Evolutionary conservation across 139 green algal species (phyloP), one percentile per base, ranked within the genome.

Genomic region (Astrephomene gubernaculifera): DNA sequence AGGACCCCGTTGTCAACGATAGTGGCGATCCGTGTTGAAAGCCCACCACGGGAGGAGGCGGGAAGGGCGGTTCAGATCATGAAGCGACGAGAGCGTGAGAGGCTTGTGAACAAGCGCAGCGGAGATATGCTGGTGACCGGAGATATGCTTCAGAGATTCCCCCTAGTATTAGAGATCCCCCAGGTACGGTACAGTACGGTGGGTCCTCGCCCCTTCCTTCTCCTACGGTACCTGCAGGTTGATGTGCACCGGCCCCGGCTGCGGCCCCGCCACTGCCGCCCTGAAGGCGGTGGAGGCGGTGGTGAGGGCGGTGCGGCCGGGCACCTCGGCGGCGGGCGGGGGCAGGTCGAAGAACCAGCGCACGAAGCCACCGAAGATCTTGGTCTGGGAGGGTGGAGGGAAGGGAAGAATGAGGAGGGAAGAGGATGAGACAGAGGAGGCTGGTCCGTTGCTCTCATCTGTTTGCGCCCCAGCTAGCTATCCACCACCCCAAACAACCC

Each of bases 311-410:
- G 85, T 82, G 36, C 95, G 89, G 19, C 93, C 92, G 0, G 94
- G 93, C 22, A 94, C 22, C 4, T 78, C 80, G 17, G 87, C 63
- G 1, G 64, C 49, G 0, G 97, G 96, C 1, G 97, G 85, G 3
- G 93, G 87, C 44, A 99, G 35, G 78, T 99, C 95, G 3, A 87
- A 82, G 4, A 92, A 88, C 90, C 93, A 99, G 33, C 98, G 92
- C 0, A 89, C 86, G 89, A 96, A 99, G 19, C 74, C 63, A 17
- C 95, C 96, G 92, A 99, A 99, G 36, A 99, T 98, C 78, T 98
- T 98, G 52, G 97, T 93, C 92, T 98, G 92, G 3, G 71, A 22
- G n/a, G 27, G 41, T 44, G 14, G 8, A 12, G 1, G 68, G 33
- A 49, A 14, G 31, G 67, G 67, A n/a, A 57, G 12, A 17, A 57